Evolutionary conservation across 805 yeast genomes (phyloP), one percentile per base, ranked within the genome.

Genomic region (Diddensiella transvaalensis): DNA sequence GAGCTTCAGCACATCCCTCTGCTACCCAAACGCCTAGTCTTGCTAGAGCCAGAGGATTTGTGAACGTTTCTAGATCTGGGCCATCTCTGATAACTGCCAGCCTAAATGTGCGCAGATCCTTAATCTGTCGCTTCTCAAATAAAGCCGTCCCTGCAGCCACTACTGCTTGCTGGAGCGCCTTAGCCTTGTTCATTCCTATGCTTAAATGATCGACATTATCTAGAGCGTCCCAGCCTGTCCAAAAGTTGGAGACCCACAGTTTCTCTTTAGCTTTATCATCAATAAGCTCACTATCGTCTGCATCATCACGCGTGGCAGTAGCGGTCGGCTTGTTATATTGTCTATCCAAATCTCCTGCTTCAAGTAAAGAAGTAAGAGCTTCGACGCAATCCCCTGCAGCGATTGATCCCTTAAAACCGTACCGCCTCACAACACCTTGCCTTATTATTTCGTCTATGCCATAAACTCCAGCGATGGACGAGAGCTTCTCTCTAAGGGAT

Each of bases 361-460:
- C 97, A 21, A 93, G 68, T 46, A 91, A 65, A 1, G 98, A 96
- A 2, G 89, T 78, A 5, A 93, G 69, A 0, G 96, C 79, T 61
- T 93, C 97, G 2, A 87, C 96, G 61, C 85, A 88, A 64, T 93
- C 99, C 66, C 88, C 86, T 0, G 98, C 98, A 33, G 95, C 81
- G 13, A 91, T 72, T 11, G 85, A 79, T 1, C 97, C 96, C 51
- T 85, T 80, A 61, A 77, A 91, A 0, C 99, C 99, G 67, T 78
- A 89, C 3, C 86, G 80, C 51, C 96, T 75, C 4, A 88, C 75
- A 51, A 93, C 89, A 0, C 99, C 98, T 38, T 86, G 90, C 52
- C 90, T 74, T 0, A 86, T 79, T 23, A 93, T 74, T 35, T 87
- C 93, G 49, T 85, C 93, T 24, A 93, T 70, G 3, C 93, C 96